Evolutionary conservation across 495 filamentous ascomycete species (phyloP).

Genomic region (Peziza echinospora): DNA sequence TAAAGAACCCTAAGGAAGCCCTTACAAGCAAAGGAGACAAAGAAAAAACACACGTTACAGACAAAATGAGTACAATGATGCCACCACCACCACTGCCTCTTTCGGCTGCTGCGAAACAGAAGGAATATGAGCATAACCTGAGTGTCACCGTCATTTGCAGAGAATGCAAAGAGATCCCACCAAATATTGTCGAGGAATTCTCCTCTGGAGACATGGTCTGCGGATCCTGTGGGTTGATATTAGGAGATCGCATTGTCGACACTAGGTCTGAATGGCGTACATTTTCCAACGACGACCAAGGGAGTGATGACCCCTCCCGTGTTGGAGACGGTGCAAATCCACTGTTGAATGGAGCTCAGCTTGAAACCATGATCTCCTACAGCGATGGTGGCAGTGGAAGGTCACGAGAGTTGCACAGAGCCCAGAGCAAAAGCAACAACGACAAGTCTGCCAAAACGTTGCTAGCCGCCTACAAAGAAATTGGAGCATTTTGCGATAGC

Average conservation of each 20-base stretch:
- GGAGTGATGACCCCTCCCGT: slow-evolving; percentile 86
- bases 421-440: slow-evolving; percentile 61
- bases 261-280: slow-evolving; percentile 96
- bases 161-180: slow-evolving; percentile 78
- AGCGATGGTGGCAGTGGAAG: slow-evolving; percentile 49
- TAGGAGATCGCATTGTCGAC: slow-evolving; percentile 77
- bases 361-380: slow-evolving; percentile 73
- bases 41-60: background rate
- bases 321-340: slow-evolving; percentile 80
- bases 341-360: slow-evolving; percentile 73
- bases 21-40: background rate
- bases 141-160: slow-evolving; percentile 62
- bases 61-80: background rate
- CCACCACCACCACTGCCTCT: too few species aligned
- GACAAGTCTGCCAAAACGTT: slow-evolving; percentile 72
- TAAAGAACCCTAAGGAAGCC: background rate
- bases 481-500: slow-evolving; percentile 66
- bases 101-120: background rate
- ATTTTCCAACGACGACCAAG: slow-evolving; percentile 90
- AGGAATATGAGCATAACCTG: slow-evolving; percentile 48
- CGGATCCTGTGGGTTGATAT: slow-evolving; percentile 72
- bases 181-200: slow-evolving; percentile 81
- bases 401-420: slow-evolving; percentile 56
- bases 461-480: slow-evolving; percentile 68
- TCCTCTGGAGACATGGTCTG: slow-evolving; percentile 84